A percentile compares a stretch with the other conserved stretches of the same genome.
Evolutionary conservation across 2,329 filamentous ascomycete species (phyloP).

Genomic region (Aspergillus latus): DNA sequence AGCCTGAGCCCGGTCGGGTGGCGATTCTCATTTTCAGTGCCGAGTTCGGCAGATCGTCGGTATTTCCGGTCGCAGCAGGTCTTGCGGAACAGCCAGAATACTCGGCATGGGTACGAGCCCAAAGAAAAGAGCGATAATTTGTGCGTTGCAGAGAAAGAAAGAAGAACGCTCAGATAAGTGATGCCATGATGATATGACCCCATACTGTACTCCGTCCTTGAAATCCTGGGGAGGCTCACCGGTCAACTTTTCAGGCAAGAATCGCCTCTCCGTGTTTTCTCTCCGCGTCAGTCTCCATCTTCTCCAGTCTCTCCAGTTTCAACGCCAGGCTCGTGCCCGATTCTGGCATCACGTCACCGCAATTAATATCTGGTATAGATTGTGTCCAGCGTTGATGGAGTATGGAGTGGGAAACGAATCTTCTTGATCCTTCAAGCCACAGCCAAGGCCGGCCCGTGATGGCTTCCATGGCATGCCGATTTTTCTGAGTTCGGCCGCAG

Average conservation of each 20-base stretch:
- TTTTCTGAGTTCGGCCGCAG: constrained; percentile 1
- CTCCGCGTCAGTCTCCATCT: constrained; percentile 5
- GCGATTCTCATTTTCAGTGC: no score
- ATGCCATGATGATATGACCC: not conserved
- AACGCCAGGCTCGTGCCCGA: not conserved
- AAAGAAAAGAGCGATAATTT: not conserved
- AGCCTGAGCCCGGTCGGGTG: no score
- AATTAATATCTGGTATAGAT: not conserved
- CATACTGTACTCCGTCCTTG: not conserved
- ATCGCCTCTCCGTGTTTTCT: constrained; percentile 11
- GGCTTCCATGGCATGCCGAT: constrained; percentile 8
- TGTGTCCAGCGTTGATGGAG: not conserved
- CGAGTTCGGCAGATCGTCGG: no score
- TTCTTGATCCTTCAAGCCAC: not conserved
- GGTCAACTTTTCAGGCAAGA: constrained; percentile 11
- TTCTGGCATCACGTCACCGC: not conserved
- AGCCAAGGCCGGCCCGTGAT: constrained; percentile 9
- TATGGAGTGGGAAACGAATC: not conserved
- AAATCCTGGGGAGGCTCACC: constrained; percentile 8
- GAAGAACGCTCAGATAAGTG: not conserved
- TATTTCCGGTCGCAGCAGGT: no score
- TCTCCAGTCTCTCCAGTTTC: constrained; percentile 4
- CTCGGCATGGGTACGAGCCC: not conserved
- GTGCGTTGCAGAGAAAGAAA: not conserved
- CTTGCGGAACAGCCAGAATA: no score